phyloP scores from a whole-genome alignment of 2,329 filamentous ascomycete genomes.

The Teratosphaeria zuluensis region DNA sequence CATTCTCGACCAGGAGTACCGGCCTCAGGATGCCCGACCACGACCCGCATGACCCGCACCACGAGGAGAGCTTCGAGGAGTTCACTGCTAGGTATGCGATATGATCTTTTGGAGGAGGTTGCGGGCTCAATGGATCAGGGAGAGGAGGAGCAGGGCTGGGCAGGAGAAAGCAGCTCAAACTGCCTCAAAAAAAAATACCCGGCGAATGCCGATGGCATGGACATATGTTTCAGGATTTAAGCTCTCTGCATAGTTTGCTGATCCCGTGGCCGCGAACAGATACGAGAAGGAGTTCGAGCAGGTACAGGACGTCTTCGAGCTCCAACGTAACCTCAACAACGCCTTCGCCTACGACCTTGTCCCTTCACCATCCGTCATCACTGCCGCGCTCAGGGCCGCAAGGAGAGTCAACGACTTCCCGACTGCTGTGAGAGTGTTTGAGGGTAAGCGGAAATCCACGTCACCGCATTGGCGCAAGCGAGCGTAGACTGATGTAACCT shows the following conservation, averaged over 20 bases:
- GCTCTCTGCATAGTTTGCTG: neutral
- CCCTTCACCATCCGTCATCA: slow-evolving; percentile 81
- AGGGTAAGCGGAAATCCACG: slow-evolving; percentile 58
- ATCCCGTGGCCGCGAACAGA: slow-evolving; percentile 41
- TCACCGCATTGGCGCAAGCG: neutral
- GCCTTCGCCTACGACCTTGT: slow-evolving; percentile 99
- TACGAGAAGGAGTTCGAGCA: slow-evolving; percentile 98
- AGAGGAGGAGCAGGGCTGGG: neutral
- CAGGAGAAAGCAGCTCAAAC: slow-evolving; percentile 17
- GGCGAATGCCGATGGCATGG: neutral
- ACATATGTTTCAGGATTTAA: neutral
- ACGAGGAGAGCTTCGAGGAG: slow-evolving; percentile 97
- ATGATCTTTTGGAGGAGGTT: neutral
- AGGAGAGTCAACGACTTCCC: slow-evolving; percentile 97
- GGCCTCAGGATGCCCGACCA: slow-evolving; percentile 19
- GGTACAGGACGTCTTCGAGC: slow-evolving; percentile 98
- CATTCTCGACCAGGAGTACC: slow-evolving; percentile 45
- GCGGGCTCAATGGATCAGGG: neutral
- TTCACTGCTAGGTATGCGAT: slow-evolving; percentile 84
- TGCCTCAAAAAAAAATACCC: slow-evolving; percentile 12
- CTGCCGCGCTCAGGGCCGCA: slow-evolving; percentile 84
- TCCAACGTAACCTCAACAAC: slow-evolving; percentile 96
- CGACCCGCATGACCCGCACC: slow-evolving; percentile 48
- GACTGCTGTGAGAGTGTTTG: slow-evolving; percentile 95
- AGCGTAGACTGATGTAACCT: neutral